Base-by-base conservation (phyloP, 108 stramenopile species). In the Stephanodiscus minutulus region DNA sequence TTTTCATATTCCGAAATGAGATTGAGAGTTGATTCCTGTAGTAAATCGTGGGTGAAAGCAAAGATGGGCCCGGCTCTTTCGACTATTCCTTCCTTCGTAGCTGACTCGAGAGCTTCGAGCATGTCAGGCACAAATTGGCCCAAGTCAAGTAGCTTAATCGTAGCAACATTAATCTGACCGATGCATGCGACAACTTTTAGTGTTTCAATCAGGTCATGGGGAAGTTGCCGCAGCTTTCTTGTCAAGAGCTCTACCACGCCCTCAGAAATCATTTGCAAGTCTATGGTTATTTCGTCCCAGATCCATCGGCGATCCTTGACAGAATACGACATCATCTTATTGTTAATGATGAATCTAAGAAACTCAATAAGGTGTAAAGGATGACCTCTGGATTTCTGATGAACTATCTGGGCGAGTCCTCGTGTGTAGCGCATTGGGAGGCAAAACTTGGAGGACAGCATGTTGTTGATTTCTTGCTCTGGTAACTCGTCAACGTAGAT, bases 51-150 rank as follows among this genome's bases (percentile, higher is more conserved):
- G 5, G 66, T 36, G 41, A 67, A 67, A 22, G 66, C 66, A 58
- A 24, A 67, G 3, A 58, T 56, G 8, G 55, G 55, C 8, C 66
- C 66, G 28, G 56, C 66, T 28, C 55, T 67, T 58, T 67, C 66
- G 10, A 67, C 47, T 1, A 67, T 35, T 37, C 66, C 66, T 36
- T 67, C 55, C 21, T 58, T 6, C 9, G 25, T 24, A 15, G 56
- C 66, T 1, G 47, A 18, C 22, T 25, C 25, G 22, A 67, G 66
- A 63, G 37, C 18, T 22, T 41, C 41, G 22, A 44, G 17, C 62
- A 63, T 44, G 25, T 44, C 37, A 39, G 39, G 39, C 24, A 41
- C 62, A 2, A 41, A 25, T n/a, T 28, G 28, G 59, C 37, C 33
- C 17, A 0, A 28, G 44, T 41, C 44, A 5, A 63, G 39, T 13